Conservation (phyloP, 768 basidiomycete species). For the Serendipita sp. region DNA sequence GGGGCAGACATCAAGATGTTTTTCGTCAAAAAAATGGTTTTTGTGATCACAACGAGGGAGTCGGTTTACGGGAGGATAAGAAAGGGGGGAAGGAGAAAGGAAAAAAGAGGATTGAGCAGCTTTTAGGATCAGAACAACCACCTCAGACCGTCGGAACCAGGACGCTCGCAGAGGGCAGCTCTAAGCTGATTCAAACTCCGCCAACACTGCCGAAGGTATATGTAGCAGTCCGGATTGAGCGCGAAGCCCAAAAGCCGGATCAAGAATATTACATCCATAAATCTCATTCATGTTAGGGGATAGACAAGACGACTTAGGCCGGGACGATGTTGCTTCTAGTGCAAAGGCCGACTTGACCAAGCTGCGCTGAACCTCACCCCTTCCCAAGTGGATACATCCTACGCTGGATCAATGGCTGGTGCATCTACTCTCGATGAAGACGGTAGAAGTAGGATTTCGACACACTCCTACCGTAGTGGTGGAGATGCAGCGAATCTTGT, state of each 20-base stretch:
- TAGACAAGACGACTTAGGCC: not conserved
- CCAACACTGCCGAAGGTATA: not conserved
- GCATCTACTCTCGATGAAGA: too few species aligned
- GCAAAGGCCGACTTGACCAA: not conserved
- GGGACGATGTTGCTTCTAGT: not conserved
- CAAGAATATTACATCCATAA: not conserved
- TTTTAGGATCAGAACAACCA: slow-evolving; percentile 1
- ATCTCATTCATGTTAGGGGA: not conserved
- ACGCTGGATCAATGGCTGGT: too few species aligned
- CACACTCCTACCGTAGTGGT: too few species aligned
- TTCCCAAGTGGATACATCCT: too few species aligned
- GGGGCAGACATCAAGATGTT: not conserved
- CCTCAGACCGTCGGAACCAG: not conserved
- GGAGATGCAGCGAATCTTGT: too few species aligned
- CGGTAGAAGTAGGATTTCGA: too few species aligned
- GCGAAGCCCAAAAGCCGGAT: not conserved
- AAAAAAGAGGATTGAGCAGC: not conserved
- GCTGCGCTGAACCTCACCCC: too few species aligned
- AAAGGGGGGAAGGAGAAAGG: not conserved
- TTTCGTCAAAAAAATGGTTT: not conserved
- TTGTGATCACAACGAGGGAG: not conserved
- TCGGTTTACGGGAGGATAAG: not conserved
- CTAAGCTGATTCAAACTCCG: not conserved
- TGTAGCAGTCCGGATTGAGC: not conserved
- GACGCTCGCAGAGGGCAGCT: not conserved